Evolutionary conservation across 352 stramenopile genomes (phyloP).

Genomic region (Globisporangium orthogonon): DNA sequence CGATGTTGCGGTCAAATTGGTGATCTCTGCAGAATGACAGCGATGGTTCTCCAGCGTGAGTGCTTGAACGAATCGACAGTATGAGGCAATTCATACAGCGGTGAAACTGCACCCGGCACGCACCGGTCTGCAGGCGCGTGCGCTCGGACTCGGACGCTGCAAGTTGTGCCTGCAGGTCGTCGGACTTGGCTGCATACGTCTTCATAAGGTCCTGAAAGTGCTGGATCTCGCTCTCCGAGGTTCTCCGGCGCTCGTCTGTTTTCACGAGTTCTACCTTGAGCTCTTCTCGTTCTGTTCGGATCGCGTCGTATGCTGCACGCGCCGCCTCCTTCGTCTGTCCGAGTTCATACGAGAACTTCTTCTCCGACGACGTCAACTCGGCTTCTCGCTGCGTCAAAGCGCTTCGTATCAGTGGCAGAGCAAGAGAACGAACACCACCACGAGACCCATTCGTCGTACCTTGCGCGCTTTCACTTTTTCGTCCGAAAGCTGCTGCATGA

Average conservation of each 20-base stretch:
- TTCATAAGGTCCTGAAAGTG: slow-evolving; percentile 43
- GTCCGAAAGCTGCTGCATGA: slow-evolving; percentile 57
- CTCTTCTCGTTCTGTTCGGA: slow-evolving; percentile 52
- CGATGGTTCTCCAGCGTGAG: background rate
- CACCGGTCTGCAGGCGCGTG: slow-evolving; percentile 28
- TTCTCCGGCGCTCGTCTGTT: slow-evolving; percentile 35
- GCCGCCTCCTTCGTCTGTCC: slow-evolving; percentile 61
- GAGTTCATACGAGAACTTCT: slow-evolving; percentile 67
- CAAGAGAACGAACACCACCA: background rate
- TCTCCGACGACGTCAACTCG: slow-evolving; percentile 40
- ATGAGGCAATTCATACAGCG: background rate
- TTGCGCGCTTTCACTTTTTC: slow-evolving; percentile 44
- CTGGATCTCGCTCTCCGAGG: slow-evolving; percentile 35
- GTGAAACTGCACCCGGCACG: background rate
- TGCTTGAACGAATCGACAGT: background rate
- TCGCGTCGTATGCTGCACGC: slow-evolving; percentile 51
- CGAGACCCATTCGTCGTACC: slow-evolving; percentile 13
- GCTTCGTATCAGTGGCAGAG: background rate
- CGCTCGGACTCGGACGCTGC: slow-evolving; percentile 37
- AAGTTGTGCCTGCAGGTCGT: slow-evolving; percentile 45
- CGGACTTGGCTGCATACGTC: slow-evolving; percentile 44
- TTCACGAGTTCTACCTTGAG: slow-evolving; percentile 52
- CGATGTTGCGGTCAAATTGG: slow-evolving; percentile 23
- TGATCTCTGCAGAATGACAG: slow-evolving; percentile 24
- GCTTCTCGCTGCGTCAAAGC: slow-evolving; percentile 26